Conservation (phyloP, 495 filamentous ascomycete genomes). For the Cryomyces minteri region DNA sequence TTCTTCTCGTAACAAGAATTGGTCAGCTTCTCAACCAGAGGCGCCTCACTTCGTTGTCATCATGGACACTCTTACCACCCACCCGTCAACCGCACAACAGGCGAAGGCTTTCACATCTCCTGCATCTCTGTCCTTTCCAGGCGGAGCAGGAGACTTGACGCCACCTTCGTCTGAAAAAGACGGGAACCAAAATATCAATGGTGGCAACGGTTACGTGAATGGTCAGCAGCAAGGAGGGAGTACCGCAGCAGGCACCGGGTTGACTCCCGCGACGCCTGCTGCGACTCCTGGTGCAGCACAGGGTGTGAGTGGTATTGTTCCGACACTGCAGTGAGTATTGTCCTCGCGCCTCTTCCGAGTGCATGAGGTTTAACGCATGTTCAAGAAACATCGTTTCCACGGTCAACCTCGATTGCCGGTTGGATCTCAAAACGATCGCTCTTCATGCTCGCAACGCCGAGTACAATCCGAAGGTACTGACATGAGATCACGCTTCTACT, state of each 20-base stretch:
- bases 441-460: conserved; percentile 96
- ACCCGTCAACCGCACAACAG: conserved; percentile 1
- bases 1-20: background rate
- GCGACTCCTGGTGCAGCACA: conserved; percentile 71
- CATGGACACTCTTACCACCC: background rate
- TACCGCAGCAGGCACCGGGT: conserved; percentile 56
- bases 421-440: conserved; percentile 98
- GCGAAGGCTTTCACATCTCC: conserved; percentile 8
- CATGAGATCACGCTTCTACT: conserved; percentile 9
- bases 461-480: conserved; percentile 86
- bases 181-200: conserved; percentile 27
- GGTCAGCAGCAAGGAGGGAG: conserved; percentile 41
- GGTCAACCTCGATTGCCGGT: conserved; percentile 93
- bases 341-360: conserved; percentile 3
- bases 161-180: conserved; percentile 55
- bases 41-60: background rate
- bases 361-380: conserved; percentile 40
- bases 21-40: background rate
- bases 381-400: conserved; percentile 99
- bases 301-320: conserved; percentile 80
- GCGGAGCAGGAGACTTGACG: conserved; percentile 61
- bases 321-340: conserved; percentile 92
- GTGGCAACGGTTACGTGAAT: conserved; percentile 28
- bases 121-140: conserved; percentile 77
- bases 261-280: conserved; percentile 89